phyloP scores from a whole-genome alignment of 805 yeast species.

The Lipomyces lipofer region DNA sequence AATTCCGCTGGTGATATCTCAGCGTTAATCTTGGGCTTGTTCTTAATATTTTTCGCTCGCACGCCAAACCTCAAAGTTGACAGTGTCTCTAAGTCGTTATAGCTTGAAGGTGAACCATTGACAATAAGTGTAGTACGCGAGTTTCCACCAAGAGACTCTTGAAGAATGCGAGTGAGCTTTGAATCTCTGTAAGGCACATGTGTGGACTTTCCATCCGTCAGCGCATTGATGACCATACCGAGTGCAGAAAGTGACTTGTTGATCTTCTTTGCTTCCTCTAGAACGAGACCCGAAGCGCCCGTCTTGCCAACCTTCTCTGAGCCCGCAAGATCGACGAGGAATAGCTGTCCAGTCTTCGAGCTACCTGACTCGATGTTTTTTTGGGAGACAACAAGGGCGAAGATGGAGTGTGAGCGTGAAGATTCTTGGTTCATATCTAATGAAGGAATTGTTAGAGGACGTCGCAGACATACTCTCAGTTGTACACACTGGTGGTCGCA shows the following conservation, averaged over 20 bases:
- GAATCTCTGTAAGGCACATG: constrained; percentile 79
- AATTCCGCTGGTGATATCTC: constrained; percentile 56
- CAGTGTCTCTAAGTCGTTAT: constrained; percentile 62
- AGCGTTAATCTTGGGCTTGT: constrained; percentile 62
- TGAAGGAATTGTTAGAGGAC: not conserved
- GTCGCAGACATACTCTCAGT: not conserved
- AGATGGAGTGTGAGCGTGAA: constrained; percentile 78
- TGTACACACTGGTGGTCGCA: constrained; percentile 52
- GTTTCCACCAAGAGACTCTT: constrained; percentile 81
- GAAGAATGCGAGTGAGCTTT: constrained; percentile 72
- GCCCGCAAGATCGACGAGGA: constrained; percentile 83
- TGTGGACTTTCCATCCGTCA: constrained; percentile 65
- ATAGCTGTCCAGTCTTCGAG: constrained; percentile 62
- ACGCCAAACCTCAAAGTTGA: constrained; percentile 74
- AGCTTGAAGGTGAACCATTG: constrained; percentile 65
- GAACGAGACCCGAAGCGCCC: constrained; percentile 70
- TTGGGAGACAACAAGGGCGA: constrained; percentile 68
- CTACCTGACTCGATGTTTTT: constrained; percentile 56
- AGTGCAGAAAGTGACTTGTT: constrained; percentile 75
- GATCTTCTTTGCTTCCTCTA: constrained; percentile 83
- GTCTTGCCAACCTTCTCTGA: constrained; percentile 78
- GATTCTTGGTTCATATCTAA: constrained; percentile 63
- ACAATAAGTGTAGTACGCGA: constrained; percentile 72
- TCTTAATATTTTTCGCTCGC: constrained; percentile 67
- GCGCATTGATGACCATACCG: constrained; percentile 77